A percentile compares a stretch with the other conserved stretches of the same genome.
Conservation (phyloP, 1,139 yeast species). For the Blastobotrys serpentis region DNA sequence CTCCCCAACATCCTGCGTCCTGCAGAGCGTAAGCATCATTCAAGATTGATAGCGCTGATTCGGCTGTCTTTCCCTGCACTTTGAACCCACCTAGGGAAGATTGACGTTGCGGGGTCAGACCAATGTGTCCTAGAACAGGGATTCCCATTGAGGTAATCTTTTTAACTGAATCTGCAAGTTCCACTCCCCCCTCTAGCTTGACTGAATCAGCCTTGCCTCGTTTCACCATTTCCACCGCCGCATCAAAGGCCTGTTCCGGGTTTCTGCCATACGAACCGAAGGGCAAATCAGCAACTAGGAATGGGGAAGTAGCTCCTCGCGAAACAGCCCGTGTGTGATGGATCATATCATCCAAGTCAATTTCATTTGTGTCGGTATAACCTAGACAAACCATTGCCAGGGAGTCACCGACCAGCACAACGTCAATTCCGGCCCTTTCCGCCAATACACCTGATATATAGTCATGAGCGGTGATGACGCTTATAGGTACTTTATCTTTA, state of each 20-base stretch:
- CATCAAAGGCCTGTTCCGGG: conserved; percentile 59
- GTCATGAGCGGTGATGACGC: conserved; percentile 87
- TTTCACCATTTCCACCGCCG: conserved; percentile 61
- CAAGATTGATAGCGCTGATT: conserved; percentile 57
- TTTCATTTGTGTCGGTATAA: conserved; percentile 69
- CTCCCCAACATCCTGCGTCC: conserved; percentile 71
- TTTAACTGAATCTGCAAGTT: conserved; percentile 50
- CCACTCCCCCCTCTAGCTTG: conserved; percentile 83
- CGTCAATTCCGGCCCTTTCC: conserved; percentile 66
- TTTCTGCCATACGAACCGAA: conserved; percentile 80
- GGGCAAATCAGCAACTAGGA: conserved; percentile 84
- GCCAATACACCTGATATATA: conserved; percentile 73
- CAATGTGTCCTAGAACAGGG: conserved; percentile 90
- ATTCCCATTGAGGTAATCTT: conserved; percentile 66
- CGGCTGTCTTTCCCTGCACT: conserved; percentile 69
- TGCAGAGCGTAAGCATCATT: conserved; percentile 71
- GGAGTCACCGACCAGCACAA: conserved; percentile 85
- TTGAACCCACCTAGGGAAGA: conserved; percentile 82
- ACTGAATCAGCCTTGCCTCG: conserved; percentile 71
- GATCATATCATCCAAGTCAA: conserved; percentile 73
- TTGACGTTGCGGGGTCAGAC: conserved; percentile 86
- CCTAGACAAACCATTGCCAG: conserved; percentile 91
- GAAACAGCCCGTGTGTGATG: conserved; percentile 74
- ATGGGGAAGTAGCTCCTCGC: conserved; percentile 64
- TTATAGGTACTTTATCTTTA: conserved; percentile 51